Evolutionary conservation across 352 stramenopile genomes (phyloP), one percentile per base, ranked within the genome.

Genomic region (Globisporangium recalcitrans): DNA sequence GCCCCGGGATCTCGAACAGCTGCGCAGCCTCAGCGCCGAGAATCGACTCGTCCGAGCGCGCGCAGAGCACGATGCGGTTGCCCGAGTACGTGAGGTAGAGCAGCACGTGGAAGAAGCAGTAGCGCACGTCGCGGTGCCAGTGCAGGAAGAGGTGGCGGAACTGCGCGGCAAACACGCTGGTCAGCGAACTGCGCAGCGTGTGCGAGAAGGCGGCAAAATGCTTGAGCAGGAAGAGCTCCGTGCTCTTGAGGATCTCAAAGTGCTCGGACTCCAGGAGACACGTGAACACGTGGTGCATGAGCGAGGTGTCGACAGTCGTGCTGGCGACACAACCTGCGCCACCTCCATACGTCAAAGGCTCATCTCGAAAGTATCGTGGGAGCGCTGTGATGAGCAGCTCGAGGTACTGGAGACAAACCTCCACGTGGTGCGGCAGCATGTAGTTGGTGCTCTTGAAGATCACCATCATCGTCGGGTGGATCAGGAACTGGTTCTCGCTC

Each of bases 71-170:
- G 31, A 90, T 69, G 36, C 85, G 85, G 65, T 94, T 91, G 29
- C 82, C 85, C 1, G 78, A 72, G 67, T 87, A 92, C 51, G 82
- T 88, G 58, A 92, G 71, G 67, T 94, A 94, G 22, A 94, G 60
- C 63, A 94, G 47, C 29, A 89, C 74, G 62, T 92, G 81, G 69
- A 84, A 88, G 77, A 78, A 94, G 67, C 83, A 91, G 63, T 85
- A 94, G 36, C 85, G 82, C 27, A 94, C 85, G 73, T 94, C 85
- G 51, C 81, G 82, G 65, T 88, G 79, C 85, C 85, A 94, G 64
- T 94, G 85, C 38, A 91, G 67, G 62, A 94, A 91, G 27, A 94
- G 74, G 1, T 72, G 73, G 36, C 72, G 74, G 34, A 91, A 78
- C 51, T 90, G 71, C 27, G 44, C 63, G 0, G 72, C 77, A 13